Conservation (phyloP, 225 moss, liverwort and hornwort genomes). For the Thuidium tamariscinum region DNA sequence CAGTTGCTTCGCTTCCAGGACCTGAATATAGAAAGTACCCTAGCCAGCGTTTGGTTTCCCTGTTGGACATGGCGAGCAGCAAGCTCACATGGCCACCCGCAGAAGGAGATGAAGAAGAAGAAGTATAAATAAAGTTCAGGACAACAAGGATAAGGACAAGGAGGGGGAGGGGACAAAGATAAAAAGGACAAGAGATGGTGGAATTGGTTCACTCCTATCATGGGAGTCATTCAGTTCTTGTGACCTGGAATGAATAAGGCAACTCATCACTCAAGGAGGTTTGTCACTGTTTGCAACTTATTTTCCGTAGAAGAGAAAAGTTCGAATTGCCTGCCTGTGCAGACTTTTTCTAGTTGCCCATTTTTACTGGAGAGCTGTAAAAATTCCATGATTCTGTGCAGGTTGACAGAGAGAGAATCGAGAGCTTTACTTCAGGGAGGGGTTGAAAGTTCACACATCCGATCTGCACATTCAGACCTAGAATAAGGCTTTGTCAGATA, state of each 20-base stretch:
- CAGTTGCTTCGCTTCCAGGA: background rate
- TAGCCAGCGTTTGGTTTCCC: slow-evolving; percentile 1
- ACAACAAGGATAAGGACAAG: background rate
- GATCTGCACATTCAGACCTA: background rate
- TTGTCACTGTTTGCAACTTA: background rate
- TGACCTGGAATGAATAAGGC: background rate
- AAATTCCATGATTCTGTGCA: background rate
- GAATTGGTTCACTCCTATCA: background rate
- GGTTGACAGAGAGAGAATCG: background rate
- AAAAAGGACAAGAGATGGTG: background rate
- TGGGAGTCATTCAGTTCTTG: background rate
- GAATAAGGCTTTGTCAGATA: background rate
- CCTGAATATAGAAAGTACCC: slow-evolving; percentile 7
- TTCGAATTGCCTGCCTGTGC: background rate
- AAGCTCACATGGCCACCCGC: slow-evolving; percentile 16
- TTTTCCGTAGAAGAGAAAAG: background rate
- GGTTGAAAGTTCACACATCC: too few species aligned
- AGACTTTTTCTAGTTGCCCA: background rate
- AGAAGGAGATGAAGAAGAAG: background rate
- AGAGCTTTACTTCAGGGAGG: background rate
- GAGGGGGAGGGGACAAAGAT: background rate
- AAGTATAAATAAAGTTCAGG: background rate
- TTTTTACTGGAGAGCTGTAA: background rate
- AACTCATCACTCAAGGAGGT: background rate
- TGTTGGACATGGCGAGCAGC: slow-evolving; percentile 21